Evolutionary conservation across 495 filamentous ascomycete species (phyloP), one percentile per base, ranked within the genome.

Genomic region (Podospora fimiseda): DNA sequence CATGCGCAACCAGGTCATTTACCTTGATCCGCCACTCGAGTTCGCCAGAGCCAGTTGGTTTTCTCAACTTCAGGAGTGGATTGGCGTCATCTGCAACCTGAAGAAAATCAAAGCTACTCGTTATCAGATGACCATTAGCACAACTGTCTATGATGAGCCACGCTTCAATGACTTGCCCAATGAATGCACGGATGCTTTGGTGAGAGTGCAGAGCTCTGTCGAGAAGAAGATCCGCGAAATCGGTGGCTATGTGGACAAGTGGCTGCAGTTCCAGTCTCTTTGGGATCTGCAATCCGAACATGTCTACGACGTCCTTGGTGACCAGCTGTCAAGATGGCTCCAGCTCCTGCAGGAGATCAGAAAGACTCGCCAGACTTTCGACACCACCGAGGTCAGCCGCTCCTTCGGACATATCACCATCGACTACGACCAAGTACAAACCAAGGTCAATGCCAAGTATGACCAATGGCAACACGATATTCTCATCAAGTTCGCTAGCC

Each of bases 391-490:
- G 60, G 87, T 90, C 45, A 90, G 85, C 66, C 84, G 85, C 40
- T 87, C 83, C 6, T 97, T 99, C 64, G 93, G 93, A 9, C 90
- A 94, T 63, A 83, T 96, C 47, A 87, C 84, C 7, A 88, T 99
- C 57, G 91, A 97, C 64, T 97, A 97, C 55, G 93, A 96, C 59
- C 93, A 99, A 70, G 93, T 99, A 0, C 94, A 97, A 64, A 89
- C 89, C 27, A 96, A 91, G 67, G 92, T 99, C 65, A 96, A 96
- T 65, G 88, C 89, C 50, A 97, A 96, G 62, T 99, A 99, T 61
- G 94, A 99, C 65, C 94, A 97, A 69, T 99, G 93, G 93, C 93
- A 99, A 62, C 90, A 96, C 58, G 93, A 99, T 50, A 95, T 99
- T 39, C 74, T 96, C 16, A 76, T 85, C 33, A 94, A 94, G 63